These are phyloP conservation scores for Chlamydomonas schloesseri DNA, from an alignment of 139 green algal genomes.

Conservation along the genomic window DNA sequence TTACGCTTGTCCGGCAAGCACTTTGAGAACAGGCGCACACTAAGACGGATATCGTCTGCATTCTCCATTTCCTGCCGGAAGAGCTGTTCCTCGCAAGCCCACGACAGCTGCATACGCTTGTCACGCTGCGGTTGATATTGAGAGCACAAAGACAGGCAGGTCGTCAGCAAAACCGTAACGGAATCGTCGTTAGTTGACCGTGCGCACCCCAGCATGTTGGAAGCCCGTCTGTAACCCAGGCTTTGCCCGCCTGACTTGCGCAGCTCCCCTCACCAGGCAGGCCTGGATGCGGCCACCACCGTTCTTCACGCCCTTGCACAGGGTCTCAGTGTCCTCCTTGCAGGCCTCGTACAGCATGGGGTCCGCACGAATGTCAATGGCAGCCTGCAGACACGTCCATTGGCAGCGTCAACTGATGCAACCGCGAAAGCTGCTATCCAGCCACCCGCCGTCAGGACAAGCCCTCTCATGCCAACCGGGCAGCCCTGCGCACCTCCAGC, in stretches of 20 bases:
- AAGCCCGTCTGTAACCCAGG: too few species aligned
- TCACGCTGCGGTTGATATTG: constrained; percentile 48
- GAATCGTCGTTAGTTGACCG: too few species aligned
- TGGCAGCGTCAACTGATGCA: too few species aligned
- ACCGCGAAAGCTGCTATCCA: too few species aligned
- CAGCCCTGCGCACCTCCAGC: constrained; percentile 47
- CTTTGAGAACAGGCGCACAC: constrained; percentile 65
- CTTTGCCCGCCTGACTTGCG: too few species aligned
- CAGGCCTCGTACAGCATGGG: constrained; percentile 67
- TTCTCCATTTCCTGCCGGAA: constrained; percentile 87
- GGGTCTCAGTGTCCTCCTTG: constrained; percentile 58
- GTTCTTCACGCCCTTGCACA: constrained; percentile 47
- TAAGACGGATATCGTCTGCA: constrained; percentile 83
- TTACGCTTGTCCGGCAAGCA: constrained; percentile 73
- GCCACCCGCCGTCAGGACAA: too few species aligned
- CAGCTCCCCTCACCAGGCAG: constrained; percentile 77
- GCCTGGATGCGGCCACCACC: constrained; percentile 71
- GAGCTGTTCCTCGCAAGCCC: constrained; percentile 83
- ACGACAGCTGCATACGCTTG: constrained; percentile 59
- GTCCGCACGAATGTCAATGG: constrained; percentile 73
- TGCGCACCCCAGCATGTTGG: too few species aligned
- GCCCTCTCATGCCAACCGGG: too few species aligned
- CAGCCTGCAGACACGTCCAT: constrained; percentile 27
- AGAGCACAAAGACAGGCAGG: too few species aligned
- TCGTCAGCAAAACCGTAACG: too few species aligned